Evolutionary conservation across 2,329 filamentous ascomycete species (phyloP).

Genomic region (Fusarium vanettenii): DNA sequence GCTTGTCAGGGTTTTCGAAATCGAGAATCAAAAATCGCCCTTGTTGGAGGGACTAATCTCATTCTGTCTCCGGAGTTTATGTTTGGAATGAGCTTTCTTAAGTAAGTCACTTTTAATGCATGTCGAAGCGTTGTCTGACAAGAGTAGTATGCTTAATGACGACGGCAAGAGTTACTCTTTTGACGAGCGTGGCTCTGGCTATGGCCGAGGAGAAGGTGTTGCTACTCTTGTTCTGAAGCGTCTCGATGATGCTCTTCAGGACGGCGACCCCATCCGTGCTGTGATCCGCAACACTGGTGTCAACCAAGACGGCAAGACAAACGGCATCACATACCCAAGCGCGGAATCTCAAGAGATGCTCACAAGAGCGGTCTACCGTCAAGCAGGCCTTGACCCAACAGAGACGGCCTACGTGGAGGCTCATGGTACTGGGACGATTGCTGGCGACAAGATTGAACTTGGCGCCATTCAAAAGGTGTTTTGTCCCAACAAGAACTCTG

Average conservation of each 20-base stretch:
- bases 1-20: background rate
- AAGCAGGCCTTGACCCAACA: background rate
- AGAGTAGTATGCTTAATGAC: background rate
- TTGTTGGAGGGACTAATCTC: background rate
- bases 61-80: background rate
- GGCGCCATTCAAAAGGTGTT: constrained; percentile 6
- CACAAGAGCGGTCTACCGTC: background rate
- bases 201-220: background rate
- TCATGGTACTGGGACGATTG: constrained; percentile 18
- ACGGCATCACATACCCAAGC: constrained; percentile 9
- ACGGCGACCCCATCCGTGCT: background rate
- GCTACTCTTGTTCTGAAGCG: background rate
- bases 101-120: background rate
- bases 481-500: background rate
- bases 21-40: background rate
- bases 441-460: constrained; percentile 15
- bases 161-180: background rate
- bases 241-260: background rate
- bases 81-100: background rate
- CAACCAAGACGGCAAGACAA: background rate
- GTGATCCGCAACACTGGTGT: background rate
- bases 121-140: background rate
- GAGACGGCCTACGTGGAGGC: constrained; percentile 7
- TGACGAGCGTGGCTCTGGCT: background rate
- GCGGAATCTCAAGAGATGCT: constrained; percentile 1